Evolutionary conservation across 1,284 basidiomycete species (phyloP).

Genomic region (Polyporus tsugae): DNA sequence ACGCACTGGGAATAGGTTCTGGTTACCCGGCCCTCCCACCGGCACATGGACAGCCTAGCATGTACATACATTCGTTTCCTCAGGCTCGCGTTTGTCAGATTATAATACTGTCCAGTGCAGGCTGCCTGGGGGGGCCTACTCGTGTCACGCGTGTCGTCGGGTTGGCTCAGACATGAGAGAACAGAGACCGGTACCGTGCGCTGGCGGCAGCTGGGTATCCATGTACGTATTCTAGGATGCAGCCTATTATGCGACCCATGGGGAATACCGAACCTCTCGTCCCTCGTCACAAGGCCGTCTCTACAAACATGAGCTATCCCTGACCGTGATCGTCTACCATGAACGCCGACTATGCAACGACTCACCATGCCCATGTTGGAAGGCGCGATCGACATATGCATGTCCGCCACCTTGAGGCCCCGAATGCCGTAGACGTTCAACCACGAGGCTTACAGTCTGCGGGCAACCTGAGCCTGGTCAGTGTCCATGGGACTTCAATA

Average conservation of each 20-base stretch:
- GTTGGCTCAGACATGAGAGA: too few relatives aligned
- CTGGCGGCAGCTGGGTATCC: too few relatives aligned
- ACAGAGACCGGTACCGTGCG: too few relatives aligned
- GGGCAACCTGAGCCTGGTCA: too few relatives aligned
- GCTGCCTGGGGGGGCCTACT: too few relatives aligned
- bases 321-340: neutral
- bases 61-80: conserved; percentile 24
- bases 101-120: conserved; percentile 39
- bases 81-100: conserved; percentile 26
- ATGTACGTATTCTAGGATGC: too few relatives aligned
- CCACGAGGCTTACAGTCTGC: conserved; percentile 39
- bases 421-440: conserved; percentile 71
- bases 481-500: too few relatives aligned
- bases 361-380: conserved; percentile 28
- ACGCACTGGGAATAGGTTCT: conserved; percentile 11
- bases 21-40: conserved; percentile 3
- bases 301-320: too few relatives aligned
- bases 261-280: too few relatives aligned
- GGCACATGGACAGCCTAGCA: conserved; percentile 1
- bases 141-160: too few relatives aligned
- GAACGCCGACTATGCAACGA: neutral
- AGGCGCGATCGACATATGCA: conserved; percentile 52
- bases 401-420: conserved; percentile 66
- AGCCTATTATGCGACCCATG: too few relatives aligned
- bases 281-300: too few relatives aligned